Evolutionary conservation across 371 early-diverging fungal genomes (phyloP).

Genomic region (Zopfochytrium polystomum): DNA sequence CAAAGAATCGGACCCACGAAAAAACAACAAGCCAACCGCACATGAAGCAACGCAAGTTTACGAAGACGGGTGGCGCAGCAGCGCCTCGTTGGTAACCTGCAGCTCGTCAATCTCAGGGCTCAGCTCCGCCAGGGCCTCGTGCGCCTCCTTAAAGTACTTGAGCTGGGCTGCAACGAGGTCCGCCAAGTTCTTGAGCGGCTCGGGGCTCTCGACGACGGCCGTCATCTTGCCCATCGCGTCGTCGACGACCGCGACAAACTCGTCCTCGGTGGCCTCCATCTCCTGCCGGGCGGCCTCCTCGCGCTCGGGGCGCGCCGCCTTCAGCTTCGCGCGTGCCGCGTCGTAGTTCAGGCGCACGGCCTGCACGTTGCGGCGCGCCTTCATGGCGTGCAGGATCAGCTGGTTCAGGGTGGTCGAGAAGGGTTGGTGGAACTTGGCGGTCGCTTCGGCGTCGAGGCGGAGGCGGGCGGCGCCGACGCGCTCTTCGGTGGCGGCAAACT

Average conservation of each 20-base stretch:
- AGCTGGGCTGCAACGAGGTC: slow-evolving; percentile 84
- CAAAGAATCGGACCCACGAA: no score
- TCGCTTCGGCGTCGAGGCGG: slow-evolving; percentile 61
- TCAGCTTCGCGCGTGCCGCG: slow-evolving; percentile 73
- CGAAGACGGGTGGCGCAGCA: slow-evolving; percentile 40
- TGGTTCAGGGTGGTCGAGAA: slow-evolving; percentile 67
- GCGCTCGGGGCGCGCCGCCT: slow-evolving; percentile 62
- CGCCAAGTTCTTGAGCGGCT: slow-evolving; percentile 76
- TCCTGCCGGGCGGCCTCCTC: slow-evolving; percentile 70
- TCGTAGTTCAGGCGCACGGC: slow-evolving; percentile 77
- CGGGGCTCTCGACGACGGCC: slow-evolving; percentile 82
- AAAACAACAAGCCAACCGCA: no score
- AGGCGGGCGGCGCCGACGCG: slow-evolving; percentile 74
- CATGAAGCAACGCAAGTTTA: no score
- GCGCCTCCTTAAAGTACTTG: slow-evolving; percentile 76
- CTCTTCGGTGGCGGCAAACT: slow-evolving; percentile 76
- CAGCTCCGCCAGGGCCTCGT: slow-evolving; percentile 71
- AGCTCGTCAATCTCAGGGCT: slow-evolving; percentile 89
- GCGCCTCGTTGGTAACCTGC: slow-evolving; percentile 82
- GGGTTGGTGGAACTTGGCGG: slow-evolving; percentile 71
- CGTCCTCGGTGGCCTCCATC: slow-evolving; percentile 87
- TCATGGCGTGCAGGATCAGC: slow-evolving; percentile 73
- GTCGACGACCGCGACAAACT: slow-evolving; percentile 87
- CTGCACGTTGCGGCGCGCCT: slow-evolving; percentile 77
- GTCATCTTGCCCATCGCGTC: slow-evolving; percentile 90